Evolutionary conservation across 106 monocot genomes (phyloP).

Genomic region (Triglochin maritima): DNA sequence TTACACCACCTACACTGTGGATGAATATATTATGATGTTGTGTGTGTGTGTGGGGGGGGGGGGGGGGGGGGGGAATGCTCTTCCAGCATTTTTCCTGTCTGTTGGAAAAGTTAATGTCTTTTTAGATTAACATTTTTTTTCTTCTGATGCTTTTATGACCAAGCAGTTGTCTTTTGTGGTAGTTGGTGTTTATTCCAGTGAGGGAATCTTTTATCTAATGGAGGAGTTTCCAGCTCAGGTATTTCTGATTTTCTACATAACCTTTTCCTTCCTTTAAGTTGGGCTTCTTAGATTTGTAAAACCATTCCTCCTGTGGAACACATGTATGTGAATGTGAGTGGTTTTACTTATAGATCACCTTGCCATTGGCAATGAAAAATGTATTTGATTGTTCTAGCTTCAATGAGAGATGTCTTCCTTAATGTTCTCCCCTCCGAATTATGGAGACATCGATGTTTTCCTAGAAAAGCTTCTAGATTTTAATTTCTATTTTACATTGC

Average conservation of each 20-base stretch:
- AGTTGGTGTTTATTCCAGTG: slow-evolving; percentile 2
- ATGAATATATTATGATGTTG: too few relatives aligned
- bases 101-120: too few relatives aligned
- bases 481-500: background rate
- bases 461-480: too few relatives aligned
- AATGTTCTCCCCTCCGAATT: background rate
- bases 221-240: slow-evolving; percentile 25
- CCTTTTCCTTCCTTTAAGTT: background rate
- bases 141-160: too few relatives aligned
- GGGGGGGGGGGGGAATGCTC: too few relatives aligned
- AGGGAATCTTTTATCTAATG: slow-evolving; percentile 11
- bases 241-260: background rate
- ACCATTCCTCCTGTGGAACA: background rate
- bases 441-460: background rate
- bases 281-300: background rate
- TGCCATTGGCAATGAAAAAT: too few relatives aligned
- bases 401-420: background rate
- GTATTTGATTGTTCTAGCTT: background rate
- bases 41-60: too few relatives aligned
- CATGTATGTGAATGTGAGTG: background rate
- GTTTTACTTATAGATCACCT: too few relatives aligned
- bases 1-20: too few relatives aligned
- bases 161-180: background rate
- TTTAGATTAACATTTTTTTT: too few relatives aligned
- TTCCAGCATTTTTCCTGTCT: too few relatives aligned